Evolutionary conservation across 148 eudicot genomes (phyloP).

Genomic region (Polygonum aviculare): DNA sequence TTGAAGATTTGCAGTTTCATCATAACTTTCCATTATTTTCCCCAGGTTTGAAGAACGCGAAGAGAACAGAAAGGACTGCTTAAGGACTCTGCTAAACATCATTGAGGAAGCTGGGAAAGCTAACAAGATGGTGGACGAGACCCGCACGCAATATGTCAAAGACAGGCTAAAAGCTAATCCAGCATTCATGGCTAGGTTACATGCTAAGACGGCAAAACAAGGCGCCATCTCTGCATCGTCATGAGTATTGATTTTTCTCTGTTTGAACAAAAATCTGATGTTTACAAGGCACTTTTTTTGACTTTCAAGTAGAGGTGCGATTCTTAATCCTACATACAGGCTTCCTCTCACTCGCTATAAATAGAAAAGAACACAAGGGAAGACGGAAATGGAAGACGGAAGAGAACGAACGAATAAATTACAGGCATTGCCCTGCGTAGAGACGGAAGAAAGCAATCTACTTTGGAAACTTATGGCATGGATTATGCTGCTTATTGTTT

Average conservation of each 20-base stretch:
- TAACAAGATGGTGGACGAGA: conserved; percentile 49
- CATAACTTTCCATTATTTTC: not conserved
- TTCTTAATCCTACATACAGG: not conserved
- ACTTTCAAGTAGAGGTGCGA: conserved; percentile 6
- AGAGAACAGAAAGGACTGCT: conserved; percentile 96
- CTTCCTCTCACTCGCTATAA: not conserved
- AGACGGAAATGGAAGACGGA: not conserved
- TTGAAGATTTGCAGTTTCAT: not conserved
- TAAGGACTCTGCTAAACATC: conserved; percentile 59
- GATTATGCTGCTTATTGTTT: not conserved
- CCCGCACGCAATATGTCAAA: conserved; percentile 58
- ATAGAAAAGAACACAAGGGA: not conserved
- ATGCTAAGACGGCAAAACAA: conserved; percentile 35
- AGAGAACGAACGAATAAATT: not conserved
- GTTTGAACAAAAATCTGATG: not conserved
- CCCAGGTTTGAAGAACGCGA: conserved; percentile 90
- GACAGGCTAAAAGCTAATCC: conserved; percentile 74
- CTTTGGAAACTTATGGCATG: not conserved
- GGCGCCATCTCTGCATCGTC: conserved; percentile 22
- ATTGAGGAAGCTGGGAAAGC: conserved; percentile 95
- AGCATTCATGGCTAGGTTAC: conserved; percentile 73
- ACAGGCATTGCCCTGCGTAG: not conserved
- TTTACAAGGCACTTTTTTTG: not conserved
- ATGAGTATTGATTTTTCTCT: conserved; percentile 2
- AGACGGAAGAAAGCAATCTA: not conserved